Base-by-base conservation (phyloP, 2,329 filamentous ascomycete genomes). In the Alternaria gansuensis region DNA sequence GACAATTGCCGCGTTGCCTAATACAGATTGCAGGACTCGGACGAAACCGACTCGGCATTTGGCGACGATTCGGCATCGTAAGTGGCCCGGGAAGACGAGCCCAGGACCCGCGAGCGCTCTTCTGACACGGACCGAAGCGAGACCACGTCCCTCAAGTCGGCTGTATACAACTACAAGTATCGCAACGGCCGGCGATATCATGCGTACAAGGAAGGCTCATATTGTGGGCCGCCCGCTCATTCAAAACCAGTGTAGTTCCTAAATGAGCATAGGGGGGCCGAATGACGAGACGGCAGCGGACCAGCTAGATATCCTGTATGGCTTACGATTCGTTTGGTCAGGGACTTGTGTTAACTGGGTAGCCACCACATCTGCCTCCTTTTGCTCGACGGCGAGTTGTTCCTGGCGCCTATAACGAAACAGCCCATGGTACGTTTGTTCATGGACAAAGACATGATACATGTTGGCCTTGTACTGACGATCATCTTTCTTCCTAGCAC, bases 211-310 rank as follows among this genome's bases (percentile, higher is more conserved):
- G 67, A 71, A 49, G 69, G 67, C 51, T 50, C 63, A 43, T 70
- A 73, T 44, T 67, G 65, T 69, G 36, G 17, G 44, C 73, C 72
- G 5, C 45, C 46, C 49, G 26, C 48, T 14, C 40, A 11, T 14
- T 26, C 10, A 21, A 36, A 17, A 5, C 21, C 37, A 14, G 24
- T 54, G 24, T 37, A 21, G 17, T 53, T 56, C 29, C 55, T 56
- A 55, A 62, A 39, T 55, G 11, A 26, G 4, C 29, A 21, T 43
- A 64, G 63, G 66, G 64, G 69, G 67, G 3, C 67, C 69, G 4
- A 79, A 79, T 46, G 77, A 79, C 51, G 75, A 79, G 53, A 62
- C 56, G 14, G 73, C 76, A 46, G 68, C 74, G 45, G 72, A 81
- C 61, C 69, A 77, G 34, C 71, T 78, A 40, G 79, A 80, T 61